phyloP scores from a whole-genome alignment of 2,329 filamentous ascomycete genomes.

The Pseudogymnoascus sp. region DNA sequence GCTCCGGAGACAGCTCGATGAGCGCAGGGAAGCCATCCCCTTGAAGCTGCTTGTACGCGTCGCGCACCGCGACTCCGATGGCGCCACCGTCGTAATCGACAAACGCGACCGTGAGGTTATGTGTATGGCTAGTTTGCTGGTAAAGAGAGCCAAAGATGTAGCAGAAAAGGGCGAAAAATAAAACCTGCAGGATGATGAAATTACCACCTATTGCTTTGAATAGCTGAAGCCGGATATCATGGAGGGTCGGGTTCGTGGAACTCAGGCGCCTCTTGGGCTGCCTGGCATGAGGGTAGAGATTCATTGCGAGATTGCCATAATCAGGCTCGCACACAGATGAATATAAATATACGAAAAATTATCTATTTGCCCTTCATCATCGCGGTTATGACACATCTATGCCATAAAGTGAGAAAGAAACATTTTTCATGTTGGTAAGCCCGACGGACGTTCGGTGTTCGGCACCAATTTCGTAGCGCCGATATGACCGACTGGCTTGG shows the following conservation, averaged over 20 bases:
- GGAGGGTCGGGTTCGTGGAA: constrained; percentile 12
- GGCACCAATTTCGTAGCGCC: background rate
- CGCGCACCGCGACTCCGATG: constrained; percentile 28
- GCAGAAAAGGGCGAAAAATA: constrained; percentile 20
- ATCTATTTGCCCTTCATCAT: background rate
- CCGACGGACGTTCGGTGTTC: background rate
- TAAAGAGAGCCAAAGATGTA: constrained; percentile 32
- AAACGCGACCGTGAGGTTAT: constrained; percentile 44
- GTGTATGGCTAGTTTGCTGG: constrained; percentile 27
- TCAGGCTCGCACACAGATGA: background rate
- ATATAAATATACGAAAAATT: background rate
- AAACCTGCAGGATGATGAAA: constrained; percentile 18
- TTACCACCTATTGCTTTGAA: constrained; percentile 17
- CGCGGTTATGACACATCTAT: background rate
- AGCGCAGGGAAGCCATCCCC: constrained; percentile 29
- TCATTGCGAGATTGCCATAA: background rate
- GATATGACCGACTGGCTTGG: background rate
- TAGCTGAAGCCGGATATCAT: constrained; percentile 11
- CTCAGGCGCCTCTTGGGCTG: constrained; percentile 14
- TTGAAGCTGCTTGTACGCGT: constrained; percentile 28
- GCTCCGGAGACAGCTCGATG: constrained; percentile 20
- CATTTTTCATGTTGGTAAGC: background rate
- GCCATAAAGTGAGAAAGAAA: background rate
- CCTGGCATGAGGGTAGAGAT: background rate
- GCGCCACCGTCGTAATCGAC: constrained; percentile 55